These are phyloP conservation scores for Tanozyma kutaoensis DNA, from an alignment of 805 yeast species.

Conservation along the genomic window DNA sequence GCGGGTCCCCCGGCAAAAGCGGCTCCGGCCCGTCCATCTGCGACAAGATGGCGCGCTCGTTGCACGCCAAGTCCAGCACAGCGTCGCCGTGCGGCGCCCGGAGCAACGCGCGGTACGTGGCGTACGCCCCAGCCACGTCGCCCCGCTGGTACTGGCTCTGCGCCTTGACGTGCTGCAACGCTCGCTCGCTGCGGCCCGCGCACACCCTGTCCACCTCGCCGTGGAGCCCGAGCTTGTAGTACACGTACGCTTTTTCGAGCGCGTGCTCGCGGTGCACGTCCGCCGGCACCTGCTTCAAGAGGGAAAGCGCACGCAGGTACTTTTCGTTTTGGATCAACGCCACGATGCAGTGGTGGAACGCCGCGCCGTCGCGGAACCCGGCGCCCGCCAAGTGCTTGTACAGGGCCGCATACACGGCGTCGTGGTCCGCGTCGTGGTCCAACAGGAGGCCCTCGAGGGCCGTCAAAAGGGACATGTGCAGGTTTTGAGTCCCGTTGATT, in stretches of 20 bases:
- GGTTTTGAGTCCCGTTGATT: too few species aligned
- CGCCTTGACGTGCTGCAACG: slow-evolving; percentile 36
- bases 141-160: slow-evolving; percentile 42
- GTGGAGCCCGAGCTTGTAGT: slow-evolving; percentile 41
- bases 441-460: too few species aligned
- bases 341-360: slow-evolving; percentile 28
- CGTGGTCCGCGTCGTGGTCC: too few species aligned
- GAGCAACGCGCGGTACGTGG: slow-evolving; percentile 30
- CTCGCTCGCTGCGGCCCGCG: slow-evolving; percentile 10
- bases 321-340: slow-evolving; percentile 49
- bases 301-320: slow-evolving; percentile 33
- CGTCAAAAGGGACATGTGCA: too few species aligned
- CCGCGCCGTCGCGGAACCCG: too few species aligned
- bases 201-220: slow-evolving; percentile 9
- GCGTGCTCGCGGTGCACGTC: slow-evolving; percentile 21
- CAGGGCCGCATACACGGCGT: too few species aligned
- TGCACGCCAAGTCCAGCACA: slow-evolving; percentile 39
- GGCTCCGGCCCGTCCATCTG: slow-evolving; percentile 14
- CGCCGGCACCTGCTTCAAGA: slow-evolving; percentile 25
- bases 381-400: too few species aligned
- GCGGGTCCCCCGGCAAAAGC: slow-evolving; percentile 5
- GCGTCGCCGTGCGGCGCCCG: slow-evolving; percentile 26
- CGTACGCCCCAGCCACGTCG: slow-evolving; percentile 25
- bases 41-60: slow-evolving; percentile 57
- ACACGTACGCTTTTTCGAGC: slow-evolving; percentile 45